Evolutionary conservation across 805 yeast genomes (phyloP).

Genomic region (Candida incommunis): DNA sequence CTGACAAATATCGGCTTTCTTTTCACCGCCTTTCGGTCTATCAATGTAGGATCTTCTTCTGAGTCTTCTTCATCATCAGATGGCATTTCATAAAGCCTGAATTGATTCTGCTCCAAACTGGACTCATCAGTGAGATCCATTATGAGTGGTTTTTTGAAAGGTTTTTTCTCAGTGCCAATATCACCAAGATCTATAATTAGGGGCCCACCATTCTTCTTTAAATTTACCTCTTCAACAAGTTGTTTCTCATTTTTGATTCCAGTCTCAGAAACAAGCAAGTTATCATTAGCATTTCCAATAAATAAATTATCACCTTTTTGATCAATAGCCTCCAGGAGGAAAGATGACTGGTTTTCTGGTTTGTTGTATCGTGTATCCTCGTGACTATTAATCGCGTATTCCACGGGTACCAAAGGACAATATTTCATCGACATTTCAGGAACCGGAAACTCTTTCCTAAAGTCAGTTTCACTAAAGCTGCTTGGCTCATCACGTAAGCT

Average conservation of each 20-base stretch:
- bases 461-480: neutral
- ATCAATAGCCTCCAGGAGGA: neutral
- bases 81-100: neutral
- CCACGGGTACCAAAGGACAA: neutral
- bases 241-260: neutral
- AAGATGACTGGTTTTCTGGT: neutral
- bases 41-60: slow-evolving; percentile 6
- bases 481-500: neutral
- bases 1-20: slow-evolving; percentile 49
- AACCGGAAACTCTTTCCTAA: neutral
- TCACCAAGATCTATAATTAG: neutral
- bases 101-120: too few relatives aligned
- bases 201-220: neutral
- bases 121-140: neutral
- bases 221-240: neutral
- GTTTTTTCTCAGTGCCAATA: neutral
- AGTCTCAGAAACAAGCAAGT: neutral
- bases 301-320: neutral
- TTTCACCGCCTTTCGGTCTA: slow-evolving; percentile 5
- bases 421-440: neutral
- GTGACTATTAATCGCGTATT: neutral
- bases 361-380: neutral
- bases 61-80: neutral
- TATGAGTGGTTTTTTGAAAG: neutral
- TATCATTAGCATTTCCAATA: too few relatives aligned